Evolutionary conservation across 257 asterid species (phyloP).

Genomic region (Asclepias syriaca): DNA sequence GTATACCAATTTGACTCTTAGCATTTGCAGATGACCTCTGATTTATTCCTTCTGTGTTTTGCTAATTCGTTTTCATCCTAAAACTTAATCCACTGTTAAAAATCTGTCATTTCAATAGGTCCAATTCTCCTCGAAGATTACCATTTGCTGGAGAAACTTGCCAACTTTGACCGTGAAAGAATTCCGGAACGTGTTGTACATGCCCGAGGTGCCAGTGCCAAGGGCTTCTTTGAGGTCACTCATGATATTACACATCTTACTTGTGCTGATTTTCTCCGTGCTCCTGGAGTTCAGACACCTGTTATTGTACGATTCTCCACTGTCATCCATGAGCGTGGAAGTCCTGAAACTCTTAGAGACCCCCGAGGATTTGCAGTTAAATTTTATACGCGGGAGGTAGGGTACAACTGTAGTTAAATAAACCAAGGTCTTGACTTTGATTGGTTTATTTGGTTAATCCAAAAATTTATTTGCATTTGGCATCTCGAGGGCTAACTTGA

Average conservation of each 20-base stretch:
- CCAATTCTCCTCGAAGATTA: conserved; percentile 97
- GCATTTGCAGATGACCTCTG: not conserved
- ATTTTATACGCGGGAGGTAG: conserved; percentile 59
- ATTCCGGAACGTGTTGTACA: conserved; percentile 97
- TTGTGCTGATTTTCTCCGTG: conserved; percentile 94
- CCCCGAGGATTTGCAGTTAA: conserved; percentile 81
- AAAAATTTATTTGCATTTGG: not conserved
- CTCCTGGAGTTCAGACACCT: conserved; percentile 97
- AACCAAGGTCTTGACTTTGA: not conserved
- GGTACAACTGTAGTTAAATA: no score
- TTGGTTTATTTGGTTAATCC: not conserved
- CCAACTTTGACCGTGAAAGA: conserved; percentile 85
- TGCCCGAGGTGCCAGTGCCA: conserved; percentile 97
- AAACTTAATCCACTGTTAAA: conserved; percentile 12
- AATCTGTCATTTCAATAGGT: conserved; percentile 31
- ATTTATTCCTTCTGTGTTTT: not conserved
- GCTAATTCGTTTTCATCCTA: not conserved
- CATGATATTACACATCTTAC: conserved; percentile 82
- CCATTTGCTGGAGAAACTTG: conserved; percentile 85
- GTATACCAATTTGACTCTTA: not conserved
- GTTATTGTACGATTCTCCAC: conserved; percentile 91
- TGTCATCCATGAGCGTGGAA: conserved; percentile 95
- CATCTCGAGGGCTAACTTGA: not conserved
- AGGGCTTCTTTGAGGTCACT: conserved; percentile 96
- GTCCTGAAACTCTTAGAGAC: conserved; percentile 95